Base-by-base conservation (phyloP, 148 eudicot genomes). In the Cornus controversa region DNA sequence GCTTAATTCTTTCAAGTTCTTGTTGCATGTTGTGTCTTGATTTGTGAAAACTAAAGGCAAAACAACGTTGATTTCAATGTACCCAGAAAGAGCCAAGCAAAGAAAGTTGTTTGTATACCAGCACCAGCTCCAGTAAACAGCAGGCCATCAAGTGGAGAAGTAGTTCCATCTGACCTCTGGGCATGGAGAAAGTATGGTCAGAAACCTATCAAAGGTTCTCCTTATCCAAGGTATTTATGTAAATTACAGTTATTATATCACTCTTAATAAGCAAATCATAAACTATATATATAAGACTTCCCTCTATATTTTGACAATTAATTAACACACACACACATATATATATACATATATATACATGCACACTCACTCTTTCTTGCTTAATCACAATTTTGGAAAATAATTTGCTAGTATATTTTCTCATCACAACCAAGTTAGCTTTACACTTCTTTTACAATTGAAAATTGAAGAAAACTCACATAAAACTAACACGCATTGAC, bases 171-270 rank as follows among this genome's bases (percentile, higher is more conserved):
- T 29, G 98, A 94, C 82, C 84, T 91, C 4, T 94, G 98, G 98
- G 97, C 98, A 11, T 94, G 98, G 98, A 81, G 98, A 65, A 94
- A 94, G 77, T 94, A 94, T 72, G 98, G 98, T 22, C 98, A 94
- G 75, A 94, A 94, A 64, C 98, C 98, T 18, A 92, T 92, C 57
- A 92, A 92, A 81, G 98, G 97, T 23, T 94, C 98, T 76, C 98
- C 98, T 77, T 92, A 88, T 84, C 98, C 98, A 42, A 89, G 98
- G 98, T 92, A n/a, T n/a, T n/a, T n/a, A 84, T 2, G 15, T 11
- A 13, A 50, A 13, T 50, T 50, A 13, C 57, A 50, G 4, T 13
- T 50, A 50, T 50, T 9, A 45, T 23, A 24, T 45, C 11, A 27
- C 57, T 40, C 50, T 45, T 45, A 11, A 45, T 45, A 11, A 45